Conservation (phyloP, 208 protist species). For the Trypanosomatidae sp. region DNA sequence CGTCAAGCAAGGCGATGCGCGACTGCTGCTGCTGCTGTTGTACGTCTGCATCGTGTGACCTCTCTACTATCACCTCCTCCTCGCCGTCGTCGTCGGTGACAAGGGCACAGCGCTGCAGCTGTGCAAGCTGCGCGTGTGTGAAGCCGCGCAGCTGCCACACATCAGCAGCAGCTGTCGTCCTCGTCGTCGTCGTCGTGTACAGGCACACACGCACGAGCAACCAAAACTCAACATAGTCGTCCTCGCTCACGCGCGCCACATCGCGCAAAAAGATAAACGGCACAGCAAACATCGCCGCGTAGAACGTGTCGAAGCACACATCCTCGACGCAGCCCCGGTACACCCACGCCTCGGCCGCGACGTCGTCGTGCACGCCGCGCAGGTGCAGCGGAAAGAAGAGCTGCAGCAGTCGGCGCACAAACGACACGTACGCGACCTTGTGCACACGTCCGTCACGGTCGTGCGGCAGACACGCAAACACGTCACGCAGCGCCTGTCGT, state of each 20-base stretch:
- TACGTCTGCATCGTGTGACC: no score
- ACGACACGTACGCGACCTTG: slow-evolving; percentile 52
- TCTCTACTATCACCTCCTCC: no score
- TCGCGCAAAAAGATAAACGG: slow-evolving; percentile 73
- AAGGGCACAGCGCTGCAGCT: no score
- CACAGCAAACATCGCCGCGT: slow-evolving; percentile 69
- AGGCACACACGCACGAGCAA: slow-evolving; percentile 58
- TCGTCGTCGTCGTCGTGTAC: slow-evolving; percentile 22
- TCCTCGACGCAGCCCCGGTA: slow-evolving; percentile 70
- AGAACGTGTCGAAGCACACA: slow-evolving; percentile 57
- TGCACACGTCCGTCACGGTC: slow-evolving; percentile 35
- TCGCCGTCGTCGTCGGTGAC: no score
- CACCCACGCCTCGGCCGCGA: slow-evolving; percentile 80
- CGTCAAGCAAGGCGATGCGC: no score
- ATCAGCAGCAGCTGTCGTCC: no score
- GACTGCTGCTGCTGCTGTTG: no score
- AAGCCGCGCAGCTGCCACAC: no score
- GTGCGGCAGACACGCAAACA: slow-evolving; percentile 42
- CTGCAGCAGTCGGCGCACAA: slow-evolving; percentile 62
- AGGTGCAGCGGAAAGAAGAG: slow-evolving; percentile 71
- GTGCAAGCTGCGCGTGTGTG: no score
- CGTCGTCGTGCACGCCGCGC: slow-evolving; percentile 22
- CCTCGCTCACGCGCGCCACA: slow-evolving; percentile 24
- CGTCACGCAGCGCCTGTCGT: slow-evolving; percentile 46
- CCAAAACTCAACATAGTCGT: slow-evolving; percentile 69